phyloP scores from a whole-genome alignment of 257 asterid species.

The Rhazya stricta region DNA sequence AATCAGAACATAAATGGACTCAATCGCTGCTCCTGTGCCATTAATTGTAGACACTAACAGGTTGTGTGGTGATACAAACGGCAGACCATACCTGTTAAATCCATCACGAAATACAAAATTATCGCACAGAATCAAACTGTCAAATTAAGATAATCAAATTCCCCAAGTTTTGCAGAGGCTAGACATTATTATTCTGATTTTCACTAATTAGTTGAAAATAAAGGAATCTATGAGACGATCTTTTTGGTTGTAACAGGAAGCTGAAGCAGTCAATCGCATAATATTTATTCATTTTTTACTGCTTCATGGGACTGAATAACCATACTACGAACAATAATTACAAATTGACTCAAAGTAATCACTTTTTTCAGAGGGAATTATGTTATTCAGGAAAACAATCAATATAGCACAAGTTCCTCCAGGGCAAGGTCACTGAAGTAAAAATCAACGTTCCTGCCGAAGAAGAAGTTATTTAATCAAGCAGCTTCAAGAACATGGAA shows the following conservation, averaged over 20 bases:
- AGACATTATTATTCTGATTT: not conserved
- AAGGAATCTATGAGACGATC: not conserved
- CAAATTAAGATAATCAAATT: not conserved
- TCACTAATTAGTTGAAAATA: not conserved
- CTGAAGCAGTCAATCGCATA: not conserved
- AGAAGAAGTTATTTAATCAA: not conserved
- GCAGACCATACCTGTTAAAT: conserved; percentile 72
- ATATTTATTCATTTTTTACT: not conserved
- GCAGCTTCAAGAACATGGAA: not conserved
- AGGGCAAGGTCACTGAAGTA: not conserved
- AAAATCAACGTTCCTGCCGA: not conserved
- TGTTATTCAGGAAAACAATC: not conserved
- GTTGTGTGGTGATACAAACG: conserved; percentile 86
- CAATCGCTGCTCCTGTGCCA: conserved; percentile 67
- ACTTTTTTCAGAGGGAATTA: not conserved
- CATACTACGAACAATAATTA: not conserved
- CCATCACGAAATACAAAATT: conserved; percentile 1
- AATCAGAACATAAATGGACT: conserved; percentile 45
- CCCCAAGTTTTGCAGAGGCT: not conserved
- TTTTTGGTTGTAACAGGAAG: not conserved
- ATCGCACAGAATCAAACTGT: not conserved
- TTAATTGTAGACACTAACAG: conserved; percentile 63
- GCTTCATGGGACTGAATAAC: not conserved
- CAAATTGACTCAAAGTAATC: not conserved
- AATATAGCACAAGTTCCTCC: not conserved